phyloP scores from a whole-genome alignment of 257 asterid genomes.

The Fraxinus quadrangulata region DNA sequence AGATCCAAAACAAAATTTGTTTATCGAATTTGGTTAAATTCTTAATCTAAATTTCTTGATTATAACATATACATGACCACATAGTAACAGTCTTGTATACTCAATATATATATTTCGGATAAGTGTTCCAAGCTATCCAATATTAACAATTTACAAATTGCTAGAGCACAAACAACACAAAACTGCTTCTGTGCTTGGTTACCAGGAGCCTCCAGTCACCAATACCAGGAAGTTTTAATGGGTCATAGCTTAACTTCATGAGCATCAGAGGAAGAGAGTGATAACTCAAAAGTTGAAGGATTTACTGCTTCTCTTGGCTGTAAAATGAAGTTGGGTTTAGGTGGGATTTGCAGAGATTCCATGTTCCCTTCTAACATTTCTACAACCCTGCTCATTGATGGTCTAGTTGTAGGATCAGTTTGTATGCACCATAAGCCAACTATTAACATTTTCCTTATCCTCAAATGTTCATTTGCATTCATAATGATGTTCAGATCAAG shows the following conservation, averaged over 20 bases:
- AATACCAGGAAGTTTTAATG: background rate
- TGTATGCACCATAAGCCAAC: constrained; percentile 1
- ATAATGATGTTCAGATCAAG: background rate
- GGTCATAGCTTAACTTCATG: background rate
- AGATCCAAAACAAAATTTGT: no score
- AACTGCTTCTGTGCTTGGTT: background rate
- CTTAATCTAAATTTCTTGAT: no score
- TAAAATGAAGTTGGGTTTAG: constrained; percentile 27
- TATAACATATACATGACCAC: no score
- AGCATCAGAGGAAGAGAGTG: background rate
- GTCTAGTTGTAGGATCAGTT: constrained; percentile 24
- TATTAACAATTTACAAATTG: no score
- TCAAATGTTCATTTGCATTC: constrained; percentile 19
- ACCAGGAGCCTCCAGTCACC: no score
- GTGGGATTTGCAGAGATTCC: constrained; percentile 26
- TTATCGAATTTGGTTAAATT: no score
- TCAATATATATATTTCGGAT: no score
- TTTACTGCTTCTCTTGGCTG: background rate
- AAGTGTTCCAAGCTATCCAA: no score
- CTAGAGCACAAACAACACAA: background rate
- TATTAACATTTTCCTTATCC: constrained; percentile 23
- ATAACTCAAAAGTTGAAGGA: background rate
- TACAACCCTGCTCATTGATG: constrained; percentile 32
- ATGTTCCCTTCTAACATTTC: constrained; percentile 39
- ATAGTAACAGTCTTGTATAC: no score